Evolutionary conservation across 129 eudicot species (phyloP), one percentile per base, ranked within the genome.

Genomic region (Daucus carota): DNA sequence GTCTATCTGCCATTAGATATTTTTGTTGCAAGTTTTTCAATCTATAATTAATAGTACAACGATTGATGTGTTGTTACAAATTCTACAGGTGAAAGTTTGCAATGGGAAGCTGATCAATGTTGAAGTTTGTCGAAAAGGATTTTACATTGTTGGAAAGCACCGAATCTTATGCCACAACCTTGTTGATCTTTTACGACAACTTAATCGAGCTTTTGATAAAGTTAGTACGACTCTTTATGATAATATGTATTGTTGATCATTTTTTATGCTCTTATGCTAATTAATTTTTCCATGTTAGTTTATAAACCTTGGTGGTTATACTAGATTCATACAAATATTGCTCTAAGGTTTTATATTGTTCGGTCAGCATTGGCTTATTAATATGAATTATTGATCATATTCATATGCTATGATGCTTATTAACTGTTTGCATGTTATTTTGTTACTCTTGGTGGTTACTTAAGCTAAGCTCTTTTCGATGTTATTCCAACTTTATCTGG

Each of bases 131-230:
- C 78, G 85, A 65, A 84, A 92, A 84, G 99, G 99, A 65, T 95
- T 92, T 72, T 86, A 80, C 75, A 84, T 84, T 80, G 57, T 78
- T 65, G 97, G 99, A 71, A 95, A 92, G 89, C 96, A 92, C 75
- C 76, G 80, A 34, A 86, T 95, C 76, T 81, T 89, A 66, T 86
- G 88, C 76, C 99, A 95, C 92, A 95, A 90, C 83, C 93, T 95
- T 85, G 95, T 95, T 81, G 99, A 95, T 83, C 82, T 95, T 91
- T 79, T 95, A 65, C 86, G 96, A 42, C 89, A 92, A 76, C 81
- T 95, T 76, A 95, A 93, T 84, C 73, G 99, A 84, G 95, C 96
- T 9, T 95, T 95, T 80, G 96, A 95, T 74, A 92, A 89, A 75
- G 99, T 91, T 72, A 82, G 98, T 76, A 80, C 62, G 42, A 34